Conservation (phyloP, 352 stramenopile species). For the Globisporangium middletonii region DNA sequence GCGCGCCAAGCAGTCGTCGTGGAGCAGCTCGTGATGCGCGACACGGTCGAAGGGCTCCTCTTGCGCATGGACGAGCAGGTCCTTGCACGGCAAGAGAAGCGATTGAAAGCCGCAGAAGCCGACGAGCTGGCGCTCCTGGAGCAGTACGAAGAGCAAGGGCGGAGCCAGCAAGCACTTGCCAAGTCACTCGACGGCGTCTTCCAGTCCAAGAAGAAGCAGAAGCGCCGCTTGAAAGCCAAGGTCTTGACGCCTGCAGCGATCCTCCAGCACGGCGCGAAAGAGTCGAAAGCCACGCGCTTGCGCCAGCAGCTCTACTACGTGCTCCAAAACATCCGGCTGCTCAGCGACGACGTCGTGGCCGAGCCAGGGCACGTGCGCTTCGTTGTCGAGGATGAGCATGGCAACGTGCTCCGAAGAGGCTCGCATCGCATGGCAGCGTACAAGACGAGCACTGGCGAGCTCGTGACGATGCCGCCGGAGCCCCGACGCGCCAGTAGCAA, state of each 20-base stretch:
- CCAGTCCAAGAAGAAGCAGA: slow-evolving; percentile 1
- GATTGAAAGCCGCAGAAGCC: slow-evolving; percentile 2
- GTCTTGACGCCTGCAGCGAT: slow-evolving; percentile 1
- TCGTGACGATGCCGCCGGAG: slow-evolving; percentile 10
- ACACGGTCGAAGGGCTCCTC: slow-evolving; percentile 79
- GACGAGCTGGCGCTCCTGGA: slow-evolving; percentile 7
- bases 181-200: neutral
- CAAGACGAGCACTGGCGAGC: slow-evolving; percentile 10
- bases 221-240: slow-evolving; percentile 20
- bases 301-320: slow-evolving; percentile 45
- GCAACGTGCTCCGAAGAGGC: slow-evolving; percentile 28
- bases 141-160: slow-evolving; percentile 10
- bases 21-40: slow-evolving; percentile 89
- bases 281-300: slow-evolving; percentile 33
- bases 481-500: too few species aligned
- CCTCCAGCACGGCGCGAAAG: slow-evolving; percentile 14
- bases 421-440: slow-evolving; percentile 30
- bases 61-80: slow-evolving; percentile 31
- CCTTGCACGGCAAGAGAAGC: slow-evolving; percentile 1
- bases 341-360: slow-evolving; percentile 29
- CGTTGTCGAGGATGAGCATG: slow-evolving; percentile 29
- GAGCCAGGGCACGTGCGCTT: slow-evolving; percentile 43
- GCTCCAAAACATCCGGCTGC: slow-evolving; percentile 38
- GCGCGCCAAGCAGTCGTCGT: slow-evolving; percentile 89
- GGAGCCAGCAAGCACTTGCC: neutral